Evolutionary conservation across 2,329 filamentous ascomycete genomes (phyloP).

Genomic region (Reticulascus tulasneorum): DNA sequence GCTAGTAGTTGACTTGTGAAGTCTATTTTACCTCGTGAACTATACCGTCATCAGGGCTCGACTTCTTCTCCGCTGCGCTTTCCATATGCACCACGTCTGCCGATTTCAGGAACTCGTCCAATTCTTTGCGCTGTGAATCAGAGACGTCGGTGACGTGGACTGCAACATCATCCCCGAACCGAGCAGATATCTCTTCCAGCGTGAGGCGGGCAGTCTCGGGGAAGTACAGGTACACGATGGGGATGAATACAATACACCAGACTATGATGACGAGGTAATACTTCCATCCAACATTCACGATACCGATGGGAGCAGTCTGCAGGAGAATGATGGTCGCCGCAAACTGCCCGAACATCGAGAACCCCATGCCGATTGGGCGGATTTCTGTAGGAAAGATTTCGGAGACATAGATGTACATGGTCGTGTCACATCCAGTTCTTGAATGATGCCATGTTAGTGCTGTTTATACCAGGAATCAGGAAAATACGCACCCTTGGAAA

Average conservation of each 20-base stretch:
- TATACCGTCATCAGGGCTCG: conserved; percentile 10
- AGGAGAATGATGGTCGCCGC: conserved; percentile 43
- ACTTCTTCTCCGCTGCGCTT: neutral
- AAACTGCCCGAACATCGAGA: conserved; percentile 47
- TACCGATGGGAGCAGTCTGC: conserved; percentile 39
- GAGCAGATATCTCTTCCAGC: conserved; percentile 40
- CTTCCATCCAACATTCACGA: conserved; percentile 43
- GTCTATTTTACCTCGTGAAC: too few species aligned
- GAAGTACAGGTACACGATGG: conserved; percentile 36
- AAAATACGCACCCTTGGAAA: conserved; percentile 36
- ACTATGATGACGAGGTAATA: conserved; percentile 44
- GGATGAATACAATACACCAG: conserved; percentile 36
- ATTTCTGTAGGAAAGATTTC: conserved; percentile 43
- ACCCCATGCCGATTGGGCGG: conserved; percentile 47
- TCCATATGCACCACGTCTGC: conserved; percentile 7
- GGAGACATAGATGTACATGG: conserved; percentile 34
- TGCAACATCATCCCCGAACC: conserved; percentile 47
- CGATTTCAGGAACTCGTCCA: conserved; percentile 18
- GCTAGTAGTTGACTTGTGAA: too few species aligned
- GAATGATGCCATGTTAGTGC: conserved; percentile 3
- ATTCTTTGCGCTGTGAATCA: too few species aligned
- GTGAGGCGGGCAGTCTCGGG: conserved; percentile 37
- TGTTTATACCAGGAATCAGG: neutral
- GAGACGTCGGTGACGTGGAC: conserved; percentile 39
- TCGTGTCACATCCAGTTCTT: conserved; percentile 34